These are phyloP conservation scores for Potentilla sterilis DNA, from an alignment of 306 rosid genomes.

Conservation along the genomic window DNA sequence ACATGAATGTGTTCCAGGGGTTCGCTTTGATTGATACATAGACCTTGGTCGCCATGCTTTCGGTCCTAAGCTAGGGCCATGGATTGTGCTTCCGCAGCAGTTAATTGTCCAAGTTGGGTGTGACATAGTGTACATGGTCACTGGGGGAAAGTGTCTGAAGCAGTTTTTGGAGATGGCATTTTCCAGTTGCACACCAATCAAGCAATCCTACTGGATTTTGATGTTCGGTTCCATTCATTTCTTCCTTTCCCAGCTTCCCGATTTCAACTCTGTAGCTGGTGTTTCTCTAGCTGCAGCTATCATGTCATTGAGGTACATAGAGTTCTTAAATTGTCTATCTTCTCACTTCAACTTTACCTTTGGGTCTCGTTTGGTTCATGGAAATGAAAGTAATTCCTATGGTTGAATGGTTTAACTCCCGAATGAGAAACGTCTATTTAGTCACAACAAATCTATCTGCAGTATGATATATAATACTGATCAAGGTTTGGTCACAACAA, in stretches of 20 bases:
- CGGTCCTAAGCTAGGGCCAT: conserved; percentile 78
- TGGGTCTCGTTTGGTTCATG: no score
- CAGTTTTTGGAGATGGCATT: conserved; percentile 90
- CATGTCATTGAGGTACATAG: conserved; percentile 71
- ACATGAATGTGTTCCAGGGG: conserved; percentile 90
- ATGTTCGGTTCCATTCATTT: conserved; percentile 82
- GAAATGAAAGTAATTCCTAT: no score
- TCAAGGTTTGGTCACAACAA: no score
- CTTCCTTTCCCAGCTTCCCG: conserved; percentile 92
- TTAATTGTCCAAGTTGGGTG: conserved; percentile 92
- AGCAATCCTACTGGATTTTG: conserved; percentile 79
- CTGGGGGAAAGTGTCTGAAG: conserved; percentile 85
- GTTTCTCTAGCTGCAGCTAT: conserved; percentile 94
- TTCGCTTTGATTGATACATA: conserved; percentile 72
- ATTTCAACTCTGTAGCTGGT: conserved; percentile 87
- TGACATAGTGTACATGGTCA: conserved; percentile 87
- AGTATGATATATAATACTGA: no score
- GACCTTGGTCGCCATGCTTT: conserved; percentile 90
- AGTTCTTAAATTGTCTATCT: neutral
- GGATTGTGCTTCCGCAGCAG: conserved; percentile 92
- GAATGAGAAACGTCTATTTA: no score
- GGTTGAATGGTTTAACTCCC: no score
- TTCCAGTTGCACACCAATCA: conserved; percentile 62
- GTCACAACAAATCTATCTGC: no score
- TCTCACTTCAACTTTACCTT: neutral